A percentile compares a stretch with the other conserved stretches of the same genome.
phyloP scores from a whole-genome alignment of 768 basidiomycete genomes.

The Boletus bicolor region DNA sequence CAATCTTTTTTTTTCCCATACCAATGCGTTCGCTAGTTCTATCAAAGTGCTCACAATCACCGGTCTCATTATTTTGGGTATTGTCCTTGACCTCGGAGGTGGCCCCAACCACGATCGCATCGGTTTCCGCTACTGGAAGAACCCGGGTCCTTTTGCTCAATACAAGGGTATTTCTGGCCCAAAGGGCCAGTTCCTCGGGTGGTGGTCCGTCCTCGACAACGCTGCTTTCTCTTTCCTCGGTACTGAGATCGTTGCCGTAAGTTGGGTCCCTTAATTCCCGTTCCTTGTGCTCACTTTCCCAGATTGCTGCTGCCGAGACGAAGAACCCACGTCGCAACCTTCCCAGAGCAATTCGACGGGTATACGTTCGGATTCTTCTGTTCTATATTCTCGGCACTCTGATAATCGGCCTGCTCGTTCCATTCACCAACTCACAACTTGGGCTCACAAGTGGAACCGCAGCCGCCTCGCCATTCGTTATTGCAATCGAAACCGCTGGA shows the following conservation, averaged over 20 bases:
- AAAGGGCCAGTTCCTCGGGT: conserved; percentile 74
- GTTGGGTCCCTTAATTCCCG: conserved; percentile 20
- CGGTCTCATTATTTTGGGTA: conserved; percentile 65
- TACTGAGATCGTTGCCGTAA: conserved; percentile 88
- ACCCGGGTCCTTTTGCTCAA: conserved; percentile 88
- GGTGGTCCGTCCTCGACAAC: conserved; percentile 71
- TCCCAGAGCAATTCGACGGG: conserved; percentile 54
- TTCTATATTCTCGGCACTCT: conserved; percentile 70
- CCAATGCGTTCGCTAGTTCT: conserved; percentile 37
- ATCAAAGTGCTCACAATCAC: conserved; percentile 89
- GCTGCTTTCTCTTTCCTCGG: conserved; percentile 94
- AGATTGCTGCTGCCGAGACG: conserved; percentile 88
- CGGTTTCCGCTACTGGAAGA: conserved; percentile 66
- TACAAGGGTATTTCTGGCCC: conserved; percentile 58
- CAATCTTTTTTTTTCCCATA: not conserved
- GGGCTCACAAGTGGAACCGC: conserved; percentile 52
- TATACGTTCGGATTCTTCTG: conserved; percentile 76
- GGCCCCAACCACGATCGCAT: conserved; percentile 77
- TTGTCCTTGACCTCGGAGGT: conserved; percentile 83
- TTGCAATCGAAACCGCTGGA: conserved; percentile 83
- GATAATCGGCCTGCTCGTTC: conserved; percentile 81
- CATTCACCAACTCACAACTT: conserved; percentile 60
- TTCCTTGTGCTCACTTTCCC: conserved; percentile 6
- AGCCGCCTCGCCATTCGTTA: conserved; percentile 83
- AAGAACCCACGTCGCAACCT: conserved; percentile 78